A percentile compares a stretch with the other conserved stretches of the same genome.
phyloP scores from a whole-genome alignment of 768 basidiomycete genomes.

The Suillus decipiens region DNA sequence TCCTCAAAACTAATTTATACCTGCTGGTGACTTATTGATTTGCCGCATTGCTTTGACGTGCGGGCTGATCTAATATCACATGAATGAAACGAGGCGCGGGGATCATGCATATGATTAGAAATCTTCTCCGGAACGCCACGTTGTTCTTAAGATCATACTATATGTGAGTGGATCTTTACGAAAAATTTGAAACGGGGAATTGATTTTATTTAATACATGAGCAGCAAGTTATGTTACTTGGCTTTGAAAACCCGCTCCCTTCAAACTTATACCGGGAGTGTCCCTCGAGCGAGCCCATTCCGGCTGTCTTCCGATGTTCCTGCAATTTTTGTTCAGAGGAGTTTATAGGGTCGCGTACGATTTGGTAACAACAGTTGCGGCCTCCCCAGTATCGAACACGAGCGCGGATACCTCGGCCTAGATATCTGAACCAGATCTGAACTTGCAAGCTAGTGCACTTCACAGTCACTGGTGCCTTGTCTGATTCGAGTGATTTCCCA shows the following conservation, averaged over 20 bases:
- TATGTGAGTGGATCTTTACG: not conserved
- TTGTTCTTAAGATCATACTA: not conserved
- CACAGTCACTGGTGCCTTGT: not conserved
- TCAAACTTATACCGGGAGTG: not conserved
- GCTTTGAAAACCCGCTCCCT: not conserved
- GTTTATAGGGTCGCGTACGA: not conserved
- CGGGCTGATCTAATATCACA: not conserved
- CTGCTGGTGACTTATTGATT: not conserved
- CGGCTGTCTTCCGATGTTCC: not conserved
- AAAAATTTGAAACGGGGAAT: not conserved
- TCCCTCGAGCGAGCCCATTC: not conserved
- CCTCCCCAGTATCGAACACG: not conserved
- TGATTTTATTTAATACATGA: not conserved
- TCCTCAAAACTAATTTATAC: not conserved
- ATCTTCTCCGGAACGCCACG: not conserved
- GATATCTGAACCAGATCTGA: not conserved
- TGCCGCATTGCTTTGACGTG: not conserved
- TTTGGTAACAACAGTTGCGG: not conserved
- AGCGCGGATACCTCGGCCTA: not conserved
- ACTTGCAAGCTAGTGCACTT: not conserved
- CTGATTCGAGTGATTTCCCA: not conserved
- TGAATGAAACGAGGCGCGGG: not conserved
- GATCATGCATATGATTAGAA: not conserved
- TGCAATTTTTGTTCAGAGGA: not conserved
- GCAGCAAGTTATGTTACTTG: not conserved